Base-by-base conservation (phyloP, 2,329 filamentous ascomycete species). In the Sporothrix brasiliensis region DNA sequence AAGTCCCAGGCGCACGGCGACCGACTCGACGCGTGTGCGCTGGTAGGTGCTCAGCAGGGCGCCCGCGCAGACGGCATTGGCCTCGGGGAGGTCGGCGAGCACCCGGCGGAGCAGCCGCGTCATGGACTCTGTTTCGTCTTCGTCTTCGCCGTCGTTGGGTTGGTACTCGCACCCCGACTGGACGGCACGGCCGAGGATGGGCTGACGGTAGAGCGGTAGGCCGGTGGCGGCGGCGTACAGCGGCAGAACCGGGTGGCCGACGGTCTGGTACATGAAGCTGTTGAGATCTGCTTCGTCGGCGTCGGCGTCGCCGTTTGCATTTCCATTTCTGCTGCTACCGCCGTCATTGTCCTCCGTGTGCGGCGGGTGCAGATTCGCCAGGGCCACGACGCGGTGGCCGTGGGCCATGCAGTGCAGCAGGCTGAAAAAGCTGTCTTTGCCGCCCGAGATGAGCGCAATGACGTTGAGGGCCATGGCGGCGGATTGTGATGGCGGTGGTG, bases 251-350 rank as follows among this genome's bases (percentile, higher is more conserved):
- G 88, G 86, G 80, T 98, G 93, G 14, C 95, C 95, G 72, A 97
- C 92, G 3, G 95, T 99, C 83, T 99, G 95, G 83, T 98, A 99
- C 95, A 99, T 99, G 88, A 95, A 98, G 82, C 94, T 97, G 80
- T 99, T 93, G 75, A 97, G 85, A 79, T 98, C 92, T 70, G 85
- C 81, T 73, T 84, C 83, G 49, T 86, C 82, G 49, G 85, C 82
- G 5, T 86, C 82, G 47, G 85, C 82, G 5, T 79, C 78, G 39
- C 24, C 24, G 24, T 24, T 24, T 24, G 78, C 82, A 63, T 16
- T 65, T 14, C 54, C 6, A 34, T 34, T 34, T 34, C 4, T 34
- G 41, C 14, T 16, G 41, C 3, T 5, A 14, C 41, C 41, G 13
- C 2, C 14, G 2, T 5, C 41, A 4, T 44, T 16, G 11, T 14